Evolutionary conservation across 2,329 filamentous ascomycete genomes (phyloP).

Genomic region (Diplodia corticola): DNA sequence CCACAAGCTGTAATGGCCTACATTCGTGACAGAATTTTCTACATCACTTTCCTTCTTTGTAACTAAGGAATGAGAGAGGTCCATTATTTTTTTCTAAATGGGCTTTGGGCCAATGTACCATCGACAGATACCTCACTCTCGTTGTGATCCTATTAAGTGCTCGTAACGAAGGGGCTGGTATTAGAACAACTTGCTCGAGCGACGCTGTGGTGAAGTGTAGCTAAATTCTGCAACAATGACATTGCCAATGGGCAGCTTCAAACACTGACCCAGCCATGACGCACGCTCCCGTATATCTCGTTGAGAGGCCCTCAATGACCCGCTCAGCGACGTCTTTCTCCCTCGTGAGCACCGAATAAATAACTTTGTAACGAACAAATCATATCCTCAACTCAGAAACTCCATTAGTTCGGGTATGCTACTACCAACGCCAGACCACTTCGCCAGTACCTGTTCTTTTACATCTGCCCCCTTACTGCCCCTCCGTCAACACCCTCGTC

Average conservation of each 20-base stretch:
- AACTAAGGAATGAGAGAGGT: background rate
- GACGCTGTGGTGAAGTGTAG: background rate
- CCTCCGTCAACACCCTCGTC: conserved; percentile 63
- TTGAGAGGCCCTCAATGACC: background rate
- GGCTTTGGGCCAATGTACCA: background rate
- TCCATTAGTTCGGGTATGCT: background rate
- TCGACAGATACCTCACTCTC: background rate
- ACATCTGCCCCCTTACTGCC: conserved; percentile 26
- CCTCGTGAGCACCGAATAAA: background rate
- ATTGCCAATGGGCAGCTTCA: background rate
- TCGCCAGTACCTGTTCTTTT: background rate
- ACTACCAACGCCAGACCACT: background rate
- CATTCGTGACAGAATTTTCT: too few species aligned
- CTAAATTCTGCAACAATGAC: background rate
- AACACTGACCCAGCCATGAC: background rate
- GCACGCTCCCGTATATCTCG: background rate
- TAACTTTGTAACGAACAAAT: background rate
- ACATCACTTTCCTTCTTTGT: background rate
- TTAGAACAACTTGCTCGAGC: background rate
- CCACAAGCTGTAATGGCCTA: background rate
- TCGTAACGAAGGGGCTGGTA: background rate
- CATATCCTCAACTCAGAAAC: background rate
- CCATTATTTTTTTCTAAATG: background rate
- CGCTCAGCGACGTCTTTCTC: background rate
- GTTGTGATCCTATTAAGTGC: too few species aligned